Evolutionary conservation across 2,329 filamentous ascomycete genomes (phyloP), one percentile per base, ranked within the genome.

Genomic region (Diplodia intermedia): DNA sequence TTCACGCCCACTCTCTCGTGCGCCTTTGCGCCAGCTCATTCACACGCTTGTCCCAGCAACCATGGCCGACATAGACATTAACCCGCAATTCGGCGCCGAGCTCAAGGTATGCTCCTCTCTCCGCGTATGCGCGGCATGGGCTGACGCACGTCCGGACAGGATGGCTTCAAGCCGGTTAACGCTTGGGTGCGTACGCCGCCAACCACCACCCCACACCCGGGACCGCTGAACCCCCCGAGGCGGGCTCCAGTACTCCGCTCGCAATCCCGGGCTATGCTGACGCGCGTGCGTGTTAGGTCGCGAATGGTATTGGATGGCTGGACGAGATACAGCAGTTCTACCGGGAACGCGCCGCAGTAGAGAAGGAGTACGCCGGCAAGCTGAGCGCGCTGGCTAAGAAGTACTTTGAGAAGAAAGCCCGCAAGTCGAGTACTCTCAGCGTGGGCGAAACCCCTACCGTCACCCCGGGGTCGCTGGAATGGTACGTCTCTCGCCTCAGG

Each of bases 311-410:
- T 78, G 85, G 88, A 72, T 99, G 94, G 94, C 89, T 99, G 69
- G 94, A 97, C 75, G 95, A 99, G 75, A 92, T 99, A 71, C 93
- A 99, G 79, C 90, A 92, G 76, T 99, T 98, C 84, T 99, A 98
- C 84, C 92, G 95, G 71, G 95, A 99, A 81, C 89, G 96, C 68
- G 92, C 93, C 77, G 89, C 84, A 43, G 97, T 99, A 78, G 95
- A 99, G 82, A 97, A 97, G 82, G 96, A 99, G 79, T 98, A 99
- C 79, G 91, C 92, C 74, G 86, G 90, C 71, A 98, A 94, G 81
- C 88, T 99, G 71, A 91, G 88, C 73, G 89, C 89, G 2, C 84
- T 99, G 62, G 95, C 94, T 67, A 97, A 95, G 84, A 97, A 95
- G 79, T 98, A 97, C 83, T 95, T 93, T 77, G 96, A 99, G 76